phyloP scores from a whole-genome alignment of 106 monocot species.

The Dendrobium chrysotoxum region DNA sequence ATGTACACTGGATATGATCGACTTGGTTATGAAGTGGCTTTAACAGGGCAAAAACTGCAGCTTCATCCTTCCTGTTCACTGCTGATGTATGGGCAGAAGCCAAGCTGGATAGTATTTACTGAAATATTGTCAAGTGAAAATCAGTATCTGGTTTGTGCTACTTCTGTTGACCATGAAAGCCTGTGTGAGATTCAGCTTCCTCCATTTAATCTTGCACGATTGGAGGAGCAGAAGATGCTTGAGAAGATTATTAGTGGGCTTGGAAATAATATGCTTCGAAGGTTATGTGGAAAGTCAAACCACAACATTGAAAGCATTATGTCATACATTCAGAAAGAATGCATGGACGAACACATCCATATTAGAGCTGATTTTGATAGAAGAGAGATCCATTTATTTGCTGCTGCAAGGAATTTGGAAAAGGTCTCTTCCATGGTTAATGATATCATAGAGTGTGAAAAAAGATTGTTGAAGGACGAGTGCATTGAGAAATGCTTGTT shows the following conservation, averaged over 20 bases:
- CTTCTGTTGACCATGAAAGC: slow-evolving; percentile 58
- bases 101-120: slow-evolving; percentile 86
- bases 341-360: slow-evolving; percentile 34
- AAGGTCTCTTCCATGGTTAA: slow-evolving; percentile 31
- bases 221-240: slow-evolving; percentile 51
- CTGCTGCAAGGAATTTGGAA: slow-evolving; percentile 43
- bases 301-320: slow-evolving; percentile 42
- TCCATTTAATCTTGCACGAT: slow-evolving; percentile 39
- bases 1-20: slow-evolving; percentile 67
- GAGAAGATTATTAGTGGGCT: slow-evolving; percentile 40
- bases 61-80: slow-evolving; percentile 92
- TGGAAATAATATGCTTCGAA: slow-evolving; percentile 47
- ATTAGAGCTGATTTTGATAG: slow-evolving; percentile 63
- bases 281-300: slow-evolving; percentile 65
- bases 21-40: slow-evolving; percentile 84
- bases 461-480: slow-evolving; percentile 50
- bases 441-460: slow-evolving; percentile 46
- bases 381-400: slow-evolving; percentile 48
- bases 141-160: slow-evolving; percentile 90
- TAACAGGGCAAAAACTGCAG: slow-evolving; percentile 61
- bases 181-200: slow-evolving; percentile 34
- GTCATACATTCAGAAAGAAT: slow-evolving; percentile 29
- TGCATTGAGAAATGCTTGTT: slow-evolving; percentile 68
- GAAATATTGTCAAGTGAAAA: slow-evolving; percentile 63
- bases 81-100: slow-evolving; percentile 58